Evolutionary conservation across 2,329 filamentous ascomycete genomes (phyloP).

Genomic region (Dryadomyces quercus-mongolicae): DNA sequence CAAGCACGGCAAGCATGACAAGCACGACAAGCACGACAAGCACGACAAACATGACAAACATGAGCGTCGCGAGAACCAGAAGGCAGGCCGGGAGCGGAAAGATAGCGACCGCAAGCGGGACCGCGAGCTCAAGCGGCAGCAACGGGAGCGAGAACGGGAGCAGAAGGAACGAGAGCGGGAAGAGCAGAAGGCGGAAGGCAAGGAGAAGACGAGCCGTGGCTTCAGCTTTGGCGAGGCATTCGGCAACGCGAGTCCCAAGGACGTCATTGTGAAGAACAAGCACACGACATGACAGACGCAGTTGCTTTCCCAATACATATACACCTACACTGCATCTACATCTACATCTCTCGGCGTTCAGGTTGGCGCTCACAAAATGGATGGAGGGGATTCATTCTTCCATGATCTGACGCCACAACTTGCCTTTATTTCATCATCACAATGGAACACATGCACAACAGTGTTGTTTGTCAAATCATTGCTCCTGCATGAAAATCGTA

Average conservation of each 20-base stretch:
- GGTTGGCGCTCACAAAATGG: too few species aligned
- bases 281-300: neutral
- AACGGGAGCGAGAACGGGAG: neutral
- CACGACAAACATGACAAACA: neutral
- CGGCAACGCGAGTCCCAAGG: neutral
- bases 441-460: too few species aligned
- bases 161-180: neutral
- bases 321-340: too few species aligned
- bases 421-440: too few species aligned
- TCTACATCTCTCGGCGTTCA: too few species aligned
- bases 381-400: too few species aligned
- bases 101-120: neutral
- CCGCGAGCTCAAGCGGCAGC: neutral
- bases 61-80: neutral
- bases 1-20: neutral
- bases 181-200: slow-evolving; percentile 2
- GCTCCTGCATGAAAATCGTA: too few species aligned
- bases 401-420: too few species aligned
- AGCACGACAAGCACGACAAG: neutral
- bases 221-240: slow-evolving; percentile 6
- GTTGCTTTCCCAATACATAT: neutral
- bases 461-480: too few species aligned
- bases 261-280: neutral
- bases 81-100: neutral
- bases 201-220: slow-evolving; percentile 5